These are phyloP conservation scores for Ophiostoma tasmaniense DNA, from an alignment of 2,329 filamentous ascomycete species.

Conservation along the genomic window DNA sequence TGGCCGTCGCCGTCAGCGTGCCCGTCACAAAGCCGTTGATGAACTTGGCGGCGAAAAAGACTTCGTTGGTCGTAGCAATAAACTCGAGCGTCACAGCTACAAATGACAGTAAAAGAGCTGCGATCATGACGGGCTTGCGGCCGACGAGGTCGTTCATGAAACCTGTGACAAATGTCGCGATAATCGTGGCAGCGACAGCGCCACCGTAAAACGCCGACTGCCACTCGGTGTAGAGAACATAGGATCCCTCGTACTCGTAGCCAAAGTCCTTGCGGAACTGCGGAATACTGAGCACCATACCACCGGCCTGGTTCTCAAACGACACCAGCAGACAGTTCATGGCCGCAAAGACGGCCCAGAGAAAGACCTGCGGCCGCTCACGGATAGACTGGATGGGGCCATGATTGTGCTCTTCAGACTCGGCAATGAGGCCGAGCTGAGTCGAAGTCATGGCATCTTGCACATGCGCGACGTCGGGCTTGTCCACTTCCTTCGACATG, in stretches of 20 bases:
- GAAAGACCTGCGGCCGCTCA: background rate
- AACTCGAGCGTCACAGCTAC: constrained; percentile 31
- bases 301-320: constrained; percentile 25
- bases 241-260: constrained; percentile 27
- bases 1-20: constrained; percentile 15
- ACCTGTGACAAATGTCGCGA: constrained; percentile 21
- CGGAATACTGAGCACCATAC: constrained; percentile 32
- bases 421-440: background rate
- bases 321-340: background rate
- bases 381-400: background rate
- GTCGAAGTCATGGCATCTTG: background rate
- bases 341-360: background rate
- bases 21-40: constrained; percentile 30
- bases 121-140: constrained; percentile 24
- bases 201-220: constrained; percentile 27
- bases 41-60: constrained; percentile 33
- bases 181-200: constrained; percentile 21
- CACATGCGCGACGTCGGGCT: constrained; percentile 1
- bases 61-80: constrained; percentile 27
- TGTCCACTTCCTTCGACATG: background rate
- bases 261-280: constrained; percentile 36
- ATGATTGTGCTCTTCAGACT: background rate
- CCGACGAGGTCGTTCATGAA: constrained; percentile 30
- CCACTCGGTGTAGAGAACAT: constrained; percentile 32
- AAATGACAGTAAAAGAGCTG: constrained; percentile 26